Conservation (phyloP, 2,329 filamentous ascomycete species). For the Botryosphaeria agaves region DNA sequence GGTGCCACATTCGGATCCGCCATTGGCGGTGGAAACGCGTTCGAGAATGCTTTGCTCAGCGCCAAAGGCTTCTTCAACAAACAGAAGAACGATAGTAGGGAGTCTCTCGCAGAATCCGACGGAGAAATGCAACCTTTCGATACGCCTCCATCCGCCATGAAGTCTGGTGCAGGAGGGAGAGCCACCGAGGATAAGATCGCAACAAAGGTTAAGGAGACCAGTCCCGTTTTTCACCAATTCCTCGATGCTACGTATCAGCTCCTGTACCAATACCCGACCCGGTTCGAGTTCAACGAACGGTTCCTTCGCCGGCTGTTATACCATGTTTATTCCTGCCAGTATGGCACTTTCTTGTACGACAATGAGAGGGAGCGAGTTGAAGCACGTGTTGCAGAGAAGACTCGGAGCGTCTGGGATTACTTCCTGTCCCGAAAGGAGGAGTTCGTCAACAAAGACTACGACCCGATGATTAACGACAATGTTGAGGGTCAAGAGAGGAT, state of each 20-base stretch:
- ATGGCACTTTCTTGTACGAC: slow-evolving; percentile 92
- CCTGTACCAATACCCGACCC: slow-evolving; percentile 63
- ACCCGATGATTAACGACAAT: slow-evolving; percentile 58
- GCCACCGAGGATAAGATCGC: slow-evolving; percentile 41
- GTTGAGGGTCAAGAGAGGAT: slow-evolving; percentile 66
- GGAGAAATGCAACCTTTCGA: slow-evolving; percentile 32
- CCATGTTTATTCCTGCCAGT: slow-evolving; percentile 90
- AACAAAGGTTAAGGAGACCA: slow-evolving; percentile 78
- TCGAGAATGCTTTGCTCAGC: slow-evolving; percentile 71
- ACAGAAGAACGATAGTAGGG: slow-evolving; percentile 48
- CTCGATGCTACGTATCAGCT: slow-evolving; percentile 88
- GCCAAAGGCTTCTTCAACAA: slow-evolving; percentile 86
- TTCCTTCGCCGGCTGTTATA: slow-evolving; percentile 82
- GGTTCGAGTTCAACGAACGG: slow-evolving; percentile 93
- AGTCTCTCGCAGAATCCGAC: slow-evolving; percentile 45
- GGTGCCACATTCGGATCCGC: slow-evolving; percentile 42
- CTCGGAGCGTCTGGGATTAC: slow-evolving; percentile 88
- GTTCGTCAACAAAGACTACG: slow-evolving; percentile 70
- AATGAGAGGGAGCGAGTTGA: slow-evolving; percentile 77
- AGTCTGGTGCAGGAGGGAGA: slow-evolving; percentile 16
- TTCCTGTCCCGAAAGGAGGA: slow-evolving; percentile 67
- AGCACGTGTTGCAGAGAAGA: slow-evolving; percentile 48
- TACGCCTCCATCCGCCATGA: slow-evolving; percentile 24
- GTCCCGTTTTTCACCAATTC: slow-evolving; percentile 95
- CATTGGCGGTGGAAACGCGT: slow-evolving; percentile 48